phyloP scores from a whole-genome alignment of 2,329 filamentous ascomycete species.

The Phialemonium atrogriseum region DNA sequence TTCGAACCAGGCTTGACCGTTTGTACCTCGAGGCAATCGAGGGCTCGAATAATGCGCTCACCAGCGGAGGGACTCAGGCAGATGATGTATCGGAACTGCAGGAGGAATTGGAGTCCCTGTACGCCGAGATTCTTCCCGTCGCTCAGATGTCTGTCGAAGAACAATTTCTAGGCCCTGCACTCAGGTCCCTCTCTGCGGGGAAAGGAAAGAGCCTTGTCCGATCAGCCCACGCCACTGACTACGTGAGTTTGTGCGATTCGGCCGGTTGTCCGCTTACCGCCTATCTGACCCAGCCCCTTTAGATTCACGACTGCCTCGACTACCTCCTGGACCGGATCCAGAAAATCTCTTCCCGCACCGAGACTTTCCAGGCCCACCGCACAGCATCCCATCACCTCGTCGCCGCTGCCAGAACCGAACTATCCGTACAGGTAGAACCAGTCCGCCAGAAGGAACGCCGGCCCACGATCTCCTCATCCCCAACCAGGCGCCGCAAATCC shows the following conservation, averaged over 20 bases:
- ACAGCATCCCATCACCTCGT: slow-evolving; percentile 28
- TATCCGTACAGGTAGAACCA: slow-evolving; percentile 19
- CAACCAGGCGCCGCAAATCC: slow-evolving; percentile 19
- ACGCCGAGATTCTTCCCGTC: slow-evolving; percentile 60
- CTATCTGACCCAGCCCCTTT: slow-evolving; percentile 13
- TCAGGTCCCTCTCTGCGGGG: slow-evolving; percentile 33
- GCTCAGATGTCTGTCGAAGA: slow-evolving; percentile 64
- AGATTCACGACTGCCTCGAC: slow-evolving; percentile 45
- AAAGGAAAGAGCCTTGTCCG: slow-evolving; percentile 34
- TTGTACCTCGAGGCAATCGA: slow-evolving; percentile 42
- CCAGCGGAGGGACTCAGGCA: slow-evolving; percentile 12
- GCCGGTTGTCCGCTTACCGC: neutral
- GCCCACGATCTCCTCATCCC: slow-evolving; percentile 22
- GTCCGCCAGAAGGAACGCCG: slow-evolving; percentile 13
- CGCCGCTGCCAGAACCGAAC: slow-evolving; percentile 33
- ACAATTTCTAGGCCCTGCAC: slow-evolving; percentile 55
- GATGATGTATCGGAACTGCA: slow-evolving; percentile 44
- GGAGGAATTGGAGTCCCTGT: slow-evolving; percentile 60
- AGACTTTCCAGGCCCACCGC: slow-evolving; percentile 38
- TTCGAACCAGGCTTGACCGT: slow-evolving; percentile 47
- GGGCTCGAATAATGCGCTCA: slow-evolving; percentile 8
- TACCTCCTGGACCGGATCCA: slow-evolving; percentile 40
- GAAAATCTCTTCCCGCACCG: slow-evolving; percentile 30
- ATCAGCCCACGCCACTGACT: slow-evolving; percentile 38
- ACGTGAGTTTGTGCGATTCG: slow-evolving; percentile 30